Evolutionary conservation across 352 stramenopile genomes (phyloP).

Genomic region (Phytophthora foliorum): DNA sequence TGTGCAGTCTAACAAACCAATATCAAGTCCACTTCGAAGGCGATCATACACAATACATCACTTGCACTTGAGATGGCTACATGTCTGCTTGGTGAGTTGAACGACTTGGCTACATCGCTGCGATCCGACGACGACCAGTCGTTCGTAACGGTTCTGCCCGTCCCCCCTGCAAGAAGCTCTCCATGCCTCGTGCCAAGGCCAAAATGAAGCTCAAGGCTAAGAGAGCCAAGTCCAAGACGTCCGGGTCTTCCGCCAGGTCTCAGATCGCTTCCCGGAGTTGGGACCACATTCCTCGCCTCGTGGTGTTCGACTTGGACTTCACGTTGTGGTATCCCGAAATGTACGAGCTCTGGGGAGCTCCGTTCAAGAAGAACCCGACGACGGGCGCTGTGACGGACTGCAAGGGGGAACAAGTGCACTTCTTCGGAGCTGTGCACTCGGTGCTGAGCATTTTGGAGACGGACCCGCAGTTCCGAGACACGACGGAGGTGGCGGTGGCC

Average conservation of each 20-base stretch:
- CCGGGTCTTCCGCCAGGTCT: neutral
- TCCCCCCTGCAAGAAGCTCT: neutral
- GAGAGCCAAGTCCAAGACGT: constrained; percentile 24
- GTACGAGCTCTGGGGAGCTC: constrained; percentile 73
- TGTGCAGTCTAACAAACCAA: neutral
- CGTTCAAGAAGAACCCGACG: constrained; percentile 73
- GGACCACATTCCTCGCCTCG: constrained; percentile 63
- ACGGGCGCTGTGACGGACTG: constrained; percentile 76
- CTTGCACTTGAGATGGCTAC: neutral
- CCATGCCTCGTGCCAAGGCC: constrained; percentile 30
- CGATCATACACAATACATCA: neutral
- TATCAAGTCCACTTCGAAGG: neutral
- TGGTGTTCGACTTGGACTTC: constrained; percentile 83
- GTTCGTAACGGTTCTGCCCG: constrained; percentile 16
- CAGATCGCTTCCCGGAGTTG: constrained; percentile 45
- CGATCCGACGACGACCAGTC: constrained; percentile 8
- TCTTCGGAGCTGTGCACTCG: constrained; percentile 77
- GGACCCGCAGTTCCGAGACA: constrained; percentile 67
- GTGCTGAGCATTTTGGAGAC: constrained; percentile 78
- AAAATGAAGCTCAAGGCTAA: constrained; percentile 39
- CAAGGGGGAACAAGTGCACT: constrained; percentile 79
- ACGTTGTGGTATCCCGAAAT: constrained; percentile 58
- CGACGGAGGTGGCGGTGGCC: constrained; percentile 72
- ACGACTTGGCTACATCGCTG: neutral
- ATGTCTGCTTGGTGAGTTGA: neutral